A percentile compares a stretch with the other conserved stretches of the same genome.
phyloP scores from a whole-genome alignment of 306 rosid species.

The Leucaena leucocephala region DNA sequence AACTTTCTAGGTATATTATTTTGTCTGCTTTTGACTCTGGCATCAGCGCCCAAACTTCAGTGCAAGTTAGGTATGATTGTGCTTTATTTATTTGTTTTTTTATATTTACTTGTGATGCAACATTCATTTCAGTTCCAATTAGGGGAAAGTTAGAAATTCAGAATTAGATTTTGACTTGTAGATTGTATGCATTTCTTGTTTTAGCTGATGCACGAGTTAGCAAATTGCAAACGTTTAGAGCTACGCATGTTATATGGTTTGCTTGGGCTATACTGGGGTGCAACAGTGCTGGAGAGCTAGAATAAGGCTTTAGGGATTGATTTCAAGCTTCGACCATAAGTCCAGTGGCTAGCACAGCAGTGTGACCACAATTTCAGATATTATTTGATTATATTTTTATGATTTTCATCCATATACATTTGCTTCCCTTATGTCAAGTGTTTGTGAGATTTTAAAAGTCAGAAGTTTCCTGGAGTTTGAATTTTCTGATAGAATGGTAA shows the following conservation, averaged over 20 bases:
- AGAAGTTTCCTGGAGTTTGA: background rate
- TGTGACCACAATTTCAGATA: slow-evolving; percentile 32
- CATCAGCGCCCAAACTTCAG: slow-evolving; percentile 18
- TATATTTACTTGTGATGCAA: background rate
- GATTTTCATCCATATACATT: background rate
- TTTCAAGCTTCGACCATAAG: slow-evolving; percentile 13
- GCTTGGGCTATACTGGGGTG: slow-evolving; percentile 12
- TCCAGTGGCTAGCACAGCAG: background rate
- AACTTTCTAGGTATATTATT: slow-evolving; percentile 24
- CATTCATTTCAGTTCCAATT: slow-evolving; percentile 1
- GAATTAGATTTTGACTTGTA: background rate
- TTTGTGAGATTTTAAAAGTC: background rate
- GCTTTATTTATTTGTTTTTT: background rate
- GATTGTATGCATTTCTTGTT: slow-evolving; percentile 1
- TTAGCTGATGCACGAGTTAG: slow-evolving; percentile 16
- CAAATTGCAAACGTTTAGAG: slow-evolving; percentile 14
- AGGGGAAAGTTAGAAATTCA: background rate
- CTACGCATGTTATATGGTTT: slow-evolving; percentile 1
- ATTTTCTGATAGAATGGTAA: background rate
- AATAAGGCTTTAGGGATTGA: slow-evolving; percentile 22
- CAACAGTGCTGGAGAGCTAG: slow-evolving; percentile 13
- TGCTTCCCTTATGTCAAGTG: background rate
- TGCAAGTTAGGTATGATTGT: slow-evolving; percentile 23
- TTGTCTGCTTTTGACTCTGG: slow-evolving; percentile 1
- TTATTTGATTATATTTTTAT: background rate